These are phyloP conservation scores for Cystobasidium slooffiae DNA, from an alignment of 1,284 basidiomycete species.

Conservation along the genomic window DNA sequence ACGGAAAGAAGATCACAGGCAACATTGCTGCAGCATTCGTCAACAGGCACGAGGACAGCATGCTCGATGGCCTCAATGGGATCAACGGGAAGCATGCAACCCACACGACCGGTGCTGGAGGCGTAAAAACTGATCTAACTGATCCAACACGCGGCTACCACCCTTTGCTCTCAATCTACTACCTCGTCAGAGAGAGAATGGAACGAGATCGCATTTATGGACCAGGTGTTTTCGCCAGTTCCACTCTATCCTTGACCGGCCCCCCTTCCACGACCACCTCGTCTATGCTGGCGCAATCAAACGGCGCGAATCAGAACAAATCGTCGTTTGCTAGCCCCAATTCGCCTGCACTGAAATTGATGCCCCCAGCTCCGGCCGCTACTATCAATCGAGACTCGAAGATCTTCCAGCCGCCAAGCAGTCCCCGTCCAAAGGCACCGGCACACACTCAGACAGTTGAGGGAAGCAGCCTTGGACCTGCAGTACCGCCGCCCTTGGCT, in stretches of 20 bases:
- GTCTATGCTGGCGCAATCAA: slow-evolving; percentile 19
- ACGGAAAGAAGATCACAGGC: slow-evolving; percentile 74
- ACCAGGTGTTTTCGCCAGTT: slow-evolving; percentile 89
- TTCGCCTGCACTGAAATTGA: slow-evolving; percentile 2
- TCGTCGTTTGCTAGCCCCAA: background rate
- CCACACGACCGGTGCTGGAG: slow-evolving; percentile 43
- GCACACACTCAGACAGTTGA: background rate
- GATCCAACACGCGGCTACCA: slow-evolving; percentile 94
- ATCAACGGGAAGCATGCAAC: slow-evolving; percentile 27
- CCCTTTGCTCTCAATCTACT: slow-evolving; percentile 94
- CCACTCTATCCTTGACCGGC: slow-evolving; percentile 67
- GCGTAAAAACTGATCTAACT: slow-evolving; percentile 56
- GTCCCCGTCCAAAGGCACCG: slow-evolving; percentile 6
- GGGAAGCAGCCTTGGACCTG: background rate
- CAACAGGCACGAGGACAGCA: slow-evolving; percentile 42
- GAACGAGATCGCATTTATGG: slow-evolving; percentile 93
- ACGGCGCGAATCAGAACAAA: slow-evolving; percentile 3
- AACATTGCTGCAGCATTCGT: slow-evolving; percentile 53
- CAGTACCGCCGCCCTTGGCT: slow-evolving; percentile 19
- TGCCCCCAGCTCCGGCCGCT: slow-evolving; percentile 39
- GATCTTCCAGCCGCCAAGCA: slow-evolving; percentile 20
- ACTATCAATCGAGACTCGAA: slow-evolving; percentile 35
- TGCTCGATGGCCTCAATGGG: slow-evolving; percentile 26
- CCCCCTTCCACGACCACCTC: slow-evolving; percentile 45
- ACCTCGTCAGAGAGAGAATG: slow-evolving; percentile 90